Evolutionary conservation across 2,329 filamentous ascomycete genomes (phyloP).

Genomic region (Xylariales sp.): DNA sequence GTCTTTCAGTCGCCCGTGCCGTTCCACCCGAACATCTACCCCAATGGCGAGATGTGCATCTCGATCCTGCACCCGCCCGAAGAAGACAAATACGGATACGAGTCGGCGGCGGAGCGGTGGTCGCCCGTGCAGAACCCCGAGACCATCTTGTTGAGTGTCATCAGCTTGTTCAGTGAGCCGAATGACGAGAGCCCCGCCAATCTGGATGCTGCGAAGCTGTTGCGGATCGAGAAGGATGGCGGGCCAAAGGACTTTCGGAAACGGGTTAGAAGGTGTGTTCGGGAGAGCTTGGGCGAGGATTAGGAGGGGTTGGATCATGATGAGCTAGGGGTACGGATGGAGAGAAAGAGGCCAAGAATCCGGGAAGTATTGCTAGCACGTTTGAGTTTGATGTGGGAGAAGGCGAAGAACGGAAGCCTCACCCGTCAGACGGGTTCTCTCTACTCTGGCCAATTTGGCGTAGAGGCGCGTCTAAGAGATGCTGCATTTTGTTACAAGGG

Average conservation of each 20-base stretch:
- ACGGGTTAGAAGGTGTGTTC: conserved; percentile 70
- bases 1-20: conserved; percentile 78
- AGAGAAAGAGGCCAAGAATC: too few species aligned
- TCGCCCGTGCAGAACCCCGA: conserved; percentile 91
- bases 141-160: conserved; percentile 86
- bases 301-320: too few species aligned
- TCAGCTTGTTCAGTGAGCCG: conserved; percentile 85
- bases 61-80: conserved; percentile 93
- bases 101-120: conserved; percentile 86
- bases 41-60: conserved; percentile 85
- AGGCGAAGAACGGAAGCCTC: too few species aligned
- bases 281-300: conserved; percentile 76
- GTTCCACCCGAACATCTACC: conserved; percentile 95
- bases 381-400: too few species aligned
- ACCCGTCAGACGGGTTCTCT: too few species aligned
- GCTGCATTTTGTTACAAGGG: too few species aligned
- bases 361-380: too few species aligned
- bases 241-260: conserved; percentile 69
- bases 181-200: conserved; percentile 97
- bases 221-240: conserved; percentile 69
- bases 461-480: too few species aligned
- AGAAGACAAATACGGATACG: conserved; percentile 92
- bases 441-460: too few species aligned
- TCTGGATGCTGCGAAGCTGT: conserved; percentile 83
- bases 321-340: too few species aligned